These are phyloP conservation scores for Alternaria gaisen DNA, from an alignment of 2,329 filamentous ascomycete genomes.

Conservation along the genomic window DNA sequence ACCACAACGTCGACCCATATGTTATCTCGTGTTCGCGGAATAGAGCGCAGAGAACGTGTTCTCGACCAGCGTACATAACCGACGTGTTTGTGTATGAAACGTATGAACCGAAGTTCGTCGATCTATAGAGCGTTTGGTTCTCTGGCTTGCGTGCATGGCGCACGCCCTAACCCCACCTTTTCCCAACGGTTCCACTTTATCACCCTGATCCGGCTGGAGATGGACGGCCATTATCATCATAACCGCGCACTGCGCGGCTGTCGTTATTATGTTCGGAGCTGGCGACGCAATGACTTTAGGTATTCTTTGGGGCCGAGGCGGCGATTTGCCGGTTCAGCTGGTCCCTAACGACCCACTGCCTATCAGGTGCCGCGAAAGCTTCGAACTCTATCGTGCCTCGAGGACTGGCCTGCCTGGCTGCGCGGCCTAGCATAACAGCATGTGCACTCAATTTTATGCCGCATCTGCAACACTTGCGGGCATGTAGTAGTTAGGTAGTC, in stretches of 20 bases:
- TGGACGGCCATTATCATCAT: constrained; percentile 14
- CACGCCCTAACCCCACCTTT: constrained; percentile 29
- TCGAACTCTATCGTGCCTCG: constrained; percentile 28
- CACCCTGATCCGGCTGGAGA: constrained; percentile 16
- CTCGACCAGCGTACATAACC: constrained; percentile 10
- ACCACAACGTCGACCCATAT: background rate
- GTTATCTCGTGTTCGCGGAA: constrained; percentile 8
- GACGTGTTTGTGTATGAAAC: constrained; percentile 10
- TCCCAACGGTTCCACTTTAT: constrained; percentile 31
- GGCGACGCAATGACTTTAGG: constrained; percentile 13
- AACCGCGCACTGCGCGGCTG: constrained; percentile 47
- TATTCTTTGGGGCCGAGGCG: constrained; percentile 17
- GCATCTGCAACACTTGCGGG: constrained; percentile 13
- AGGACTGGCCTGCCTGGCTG: constrained; percentile 15
- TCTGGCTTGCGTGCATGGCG: constrained; percentile 26
- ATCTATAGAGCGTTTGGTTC: constrained; percentile 25
- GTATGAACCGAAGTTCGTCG: constrained; percentile 41
- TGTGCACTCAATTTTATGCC: constrained; percentile 5
- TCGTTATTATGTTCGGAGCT: constrained; percentile 5
- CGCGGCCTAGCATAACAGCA: constrained; percentile 15
- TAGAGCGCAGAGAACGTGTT: constrained; percentile 11
- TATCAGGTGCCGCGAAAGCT: constrained; percentile 30
- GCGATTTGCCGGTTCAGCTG: constrained; percentile 16
- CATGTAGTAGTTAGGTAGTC: constrained; percentile 2
- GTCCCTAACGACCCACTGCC: constrained; percentile 27